Percentiles rank a stretch among this genome's conserved stretches.
phyloP scores from a whole-genome alignment of 352 stramenopile genomes.

The Hyaloperonospora arabidopsidis region DNA sequence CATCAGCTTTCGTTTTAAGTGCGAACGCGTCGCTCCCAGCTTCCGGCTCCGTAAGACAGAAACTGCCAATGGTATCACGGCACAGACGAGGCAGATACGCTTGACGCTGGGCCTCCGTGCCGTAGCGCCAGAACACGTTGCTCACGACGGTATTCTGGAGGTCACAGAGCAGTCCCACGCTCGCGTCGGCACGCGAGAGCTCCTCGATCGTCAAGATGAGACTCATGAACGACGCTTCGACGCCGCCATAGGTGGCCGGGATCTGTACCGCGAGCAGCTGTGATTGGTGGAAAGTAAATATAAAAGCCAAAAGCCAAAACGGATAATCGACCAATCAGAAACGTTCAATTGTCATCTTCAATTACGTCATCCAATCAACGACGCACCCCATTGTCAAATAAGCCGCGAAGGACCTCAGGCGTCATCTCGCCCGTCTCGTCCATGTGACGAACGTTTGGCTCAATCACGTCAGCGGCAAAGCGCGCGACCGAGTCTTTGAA shows the following conservation, averaged over 20 bases:
- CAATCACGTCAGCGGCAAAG: conserved; percentile 77
- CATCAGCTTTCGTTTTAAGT: conserved; percentile 86
- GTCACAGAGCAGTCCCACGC: conserved; percentile 91
- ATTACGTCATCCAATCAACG: background rate
- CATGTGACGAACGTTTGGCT: conserved; percentile 87
- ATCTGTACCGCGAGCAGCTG: conserved; percentile 92
- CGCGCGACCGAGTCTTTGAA: conserved; percentile 78
- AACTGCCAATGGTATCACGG: conserved; percentile 80
- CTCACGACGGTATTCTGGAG: conserved; percentile 92
- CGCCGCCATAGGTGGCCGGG: conserved; percentile 86
- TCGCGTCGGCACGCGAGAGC: conserved; percentile 90
- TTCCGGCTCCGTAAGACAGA: conserved; percentile 90
- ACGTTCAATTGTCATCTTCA: background rate
- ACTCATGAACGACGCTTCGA: conserved; percentile 91
- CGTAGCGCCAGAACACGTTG: conserved; percentile 87
- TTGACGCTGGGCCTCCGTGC: conserved; percentile 64
- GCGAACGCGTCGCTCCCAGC: conserved; percentile 94
- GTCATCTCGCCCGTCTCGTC: conserved; percentile 86
- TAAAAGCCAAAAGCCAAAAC: too few relatives aligned
- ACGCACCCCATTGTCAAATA: conserved; percentile 83
- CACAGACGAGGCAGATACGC: conserved; percentile 73
- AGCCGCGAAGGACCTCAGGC: conserved; percentile 74
- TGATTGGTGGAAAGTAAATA: background rate
- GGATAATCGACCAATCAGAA: background rate
- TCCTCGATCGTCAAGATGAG: conserved; percentile 93